Percentiles rank a stretch among this genome's conserved stretches.
phyloP scores from a whole-genome alignment of 164 flowering plant species.

The Vitis amurensis region DNA sequence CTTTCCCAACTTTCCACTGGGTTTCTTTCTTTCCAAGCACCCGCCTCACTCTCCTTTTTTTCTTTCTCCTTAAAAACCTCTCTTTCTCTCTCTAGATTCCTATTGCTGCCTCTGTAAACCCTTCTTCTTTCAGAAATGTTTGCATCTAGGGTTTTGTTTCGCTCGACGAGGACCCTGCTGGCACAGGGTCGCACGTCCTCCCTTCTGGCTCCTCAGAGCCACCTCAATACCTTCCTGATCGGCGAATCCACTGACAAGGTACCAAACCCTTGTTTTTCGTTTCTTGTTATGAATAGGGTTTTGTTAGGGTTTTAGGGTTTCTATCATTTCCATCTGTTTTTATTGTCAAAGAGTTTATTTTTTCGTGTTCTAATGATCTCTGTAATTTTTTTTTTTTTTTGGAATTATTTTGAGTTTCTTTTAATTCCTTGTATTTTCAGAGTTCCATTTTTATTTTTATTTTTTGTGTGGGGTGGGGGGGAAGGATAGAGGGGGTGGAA shows the following conservation, averaged over 20 bases:
- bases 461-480: no score
- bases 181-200: constrained; percentile 26
- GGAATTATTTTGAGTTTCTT: no score
- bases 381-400: no score
- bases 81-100: background rate
- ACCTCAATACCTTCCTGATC: background rate
- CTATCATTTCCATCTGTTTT: background rate
- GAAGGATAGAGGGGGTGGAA: no score
- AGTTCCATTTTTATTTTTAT: no score
- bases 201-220: constrained; percentile 17
- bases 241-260: constrained; percentile 24
- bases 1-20: no score
- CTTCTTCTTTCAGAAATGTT: constrained; percentile 24
- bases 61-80: background rate
- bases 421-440: no score
- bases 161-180: constrained; percentile 23
- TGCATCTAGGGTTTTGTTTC: constrained; percentile 41
- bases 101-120: background rate
- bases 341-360: no score
- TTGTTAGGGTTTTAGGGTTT: constrained; percentile 36
- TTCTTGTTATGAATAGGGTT: constrained; percentile 20
- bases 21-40: constrained; percentile 18
- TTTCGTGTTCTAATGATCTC: no score
- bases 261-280: background rate
- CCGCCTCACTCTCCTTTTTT: background rate